Evolutionary conservation across 2,329 filamentous ascomycete species (phyloP), one percentile per base, ranked within the genome.

Genomic region (Lasiodiplodia gonubiensis): DNA sequence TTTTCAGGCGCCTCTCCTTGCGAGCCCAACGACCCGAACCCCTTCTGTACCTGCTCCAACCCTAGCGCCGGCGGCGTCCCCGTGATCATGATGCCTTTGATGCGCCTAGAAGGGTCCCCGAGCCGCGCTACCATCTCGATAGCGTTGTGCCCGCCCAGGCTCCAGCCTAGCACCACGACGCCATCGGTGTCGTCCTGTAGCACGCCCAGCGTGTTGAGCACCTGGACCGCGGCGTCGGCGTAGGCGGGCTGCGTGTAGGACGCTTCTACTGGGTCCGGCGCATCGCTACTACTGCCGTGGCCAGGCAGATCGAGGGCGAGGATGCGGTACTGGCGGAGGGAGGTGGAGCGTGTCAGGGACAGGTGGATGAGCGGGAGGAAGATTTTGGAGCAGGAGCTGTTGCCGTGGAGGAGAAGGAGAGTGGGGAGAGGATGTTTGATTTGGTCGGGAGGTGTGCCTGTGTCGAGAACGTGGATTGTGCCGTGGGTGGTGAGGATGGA

Each of bases 241-340:
- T 78, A 78, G 48, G 71, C 76, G 1, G 72, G 67, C 70, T 72
- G 73, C 27, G 68, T 73, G 70, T 78, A 79, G 14, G 69, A 70
- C 1, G 46, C 64, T 2, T 69, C 53, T 5, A 18, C 39, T 0
- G 75, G 74, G 39, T 73, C 57, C 2, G 71, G 70, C 11, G 77
- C 74, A 46, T 78, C 72, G 57, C 68, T 70, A 39, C 69, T 72
- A 14, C 71, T 69, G 61, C 77, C 77, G 61, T 79, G 77, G 68
- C 77, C 77, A 30, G 77, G 77, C 48, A 78, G 73, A 67, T 77
- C 75, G 65, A 78, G 72, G 11, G 76, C 64, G 11, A 79, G 64
- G 59, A 76, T 59, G 52, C 72, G 73, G 67, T 71, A 70, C 1
- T 35, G 33, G 23, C 4, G 12, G 10, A 61, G 42, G n/a, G 63